Conservation (phyloP, 2,329 filamentous ascomycete species). For the Cladosporium sp. region DNA sequence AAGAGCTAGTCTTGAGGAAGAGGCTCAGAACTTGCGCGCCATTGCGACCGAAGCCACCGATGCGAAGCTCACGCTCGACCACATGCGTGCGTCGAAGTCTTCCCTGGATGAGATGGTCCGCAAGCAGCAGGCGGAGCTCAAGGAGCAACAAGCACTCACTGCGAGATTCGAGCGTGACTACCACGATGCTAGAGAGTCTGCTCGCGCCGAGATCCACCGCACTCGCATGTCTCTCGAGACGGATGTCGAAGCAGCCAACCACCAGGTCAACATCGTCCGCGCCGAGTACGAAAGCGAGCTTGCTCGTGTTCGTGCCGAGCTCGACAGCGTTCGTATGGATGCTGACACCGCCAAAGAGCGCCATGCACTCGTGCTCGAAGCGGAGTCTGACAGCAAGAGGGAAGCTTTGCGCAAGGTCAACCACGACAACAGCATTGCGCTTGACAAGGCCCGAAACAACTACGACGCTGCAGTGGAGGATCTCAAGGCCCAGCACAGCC, state of each 20-base stretch:
- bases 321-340: conserved; percentile 62
- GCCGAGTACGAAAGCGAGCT: conserved; percentile 79
- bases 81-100: conserved; percentile 22
- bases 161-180: conserved; percentile 74
- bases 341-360: conserved; percentile 74
- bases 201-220: conserved; percentile 73
- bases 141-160: conserved; percentile 65
- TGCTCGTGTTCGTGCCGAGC: conserved; percentile 63
- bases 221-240: conserved; percentile 72
- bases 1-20: conserved; percentile 41
- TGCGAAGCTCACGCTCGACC: conserved; percentile 66
- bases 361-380: conserved; percentile 79
- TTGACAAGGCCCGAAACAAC: conserved; percentile 55
- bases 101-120: conserved; percentile 47
- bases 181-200: conserved; percentile 75
- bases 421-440: conserved; percentile 39
- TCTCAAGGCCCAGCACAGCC: conserved; percentile 58
- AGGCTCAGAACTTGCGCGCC: conserved; percentile 41
- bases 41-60: conserved; percentile 62
- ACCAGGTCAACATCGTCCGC: conserved; percentile 77
- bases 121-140: conserved; percentile 56
- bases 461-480: conserved; percentile 40
- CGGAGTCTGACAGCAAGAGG: conserved; percentile 65
- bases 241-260: conserved; percentile 77
- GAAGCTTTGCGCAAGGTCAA: conserved; percentile 50